Evolutionary conservation across 768 basidiomycete genomes (phyloP), one percentile per base, ranked within the genome.

Genomic region (Auriculariales sp.): DNA sequence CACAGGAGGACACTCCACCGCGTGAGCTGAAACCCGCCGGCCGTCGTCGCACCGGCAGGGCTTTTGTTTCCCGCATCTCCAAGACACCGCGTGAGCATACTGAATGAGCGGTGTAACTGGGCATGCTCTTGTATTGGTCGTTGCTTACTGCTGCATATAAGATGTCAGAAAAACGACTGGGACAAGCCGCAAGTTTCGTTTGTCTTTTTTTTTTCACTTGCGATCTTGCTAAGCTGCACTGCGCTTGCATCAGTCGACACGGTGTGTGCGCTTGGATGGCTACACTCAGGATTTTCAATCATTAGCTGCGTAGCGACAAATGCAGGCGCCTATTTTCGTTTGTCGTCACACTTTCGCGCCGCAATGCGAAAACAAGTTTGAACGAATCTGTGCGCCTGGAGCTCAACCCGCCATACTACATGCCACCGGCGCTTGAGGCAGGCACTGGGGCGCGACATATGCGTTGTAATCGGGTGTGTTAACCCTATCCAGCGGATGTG

Each of bases 371-470:
- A 62, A 80, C 71, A 17, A 77, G 77, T 3, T 72, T 81, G 54
- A 71, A 64, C 49, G 86, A 91, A 58, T 72, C 67, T 3, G 80
- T 90, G 14, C 71, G 77, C 42, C 64, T 95, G 54, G 78, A 79
- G 53, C 83, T 90, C 3, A 76, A 83, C 59, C 83, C 86, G 1
- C 73, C 81, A 4, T 75, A 85, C 55, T 65, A 73, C 39, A 70
- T 77, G 53, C 70, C 75, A 2, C 79, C 80, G n/a, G 72, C 79
- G 5, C 60, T 81, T 22, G 88, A 94, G 64, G 90, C 91, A 27
- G 81, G 49, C 92, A 95, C 60, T 92, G 86, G 81, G 90, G 82
- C 32, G 90, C 90, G 14, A 83, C 82, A 3, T 90, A 86, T 57
- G 85, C 86, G 33, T 65, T 94, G 48, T 86, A 10, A 91, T 63